These are phyloP conservation scores for Elongisporangium undulatum DNA, from an alignment of 352 stramenopile genomes.

Conservation along the genomic window DNA sequence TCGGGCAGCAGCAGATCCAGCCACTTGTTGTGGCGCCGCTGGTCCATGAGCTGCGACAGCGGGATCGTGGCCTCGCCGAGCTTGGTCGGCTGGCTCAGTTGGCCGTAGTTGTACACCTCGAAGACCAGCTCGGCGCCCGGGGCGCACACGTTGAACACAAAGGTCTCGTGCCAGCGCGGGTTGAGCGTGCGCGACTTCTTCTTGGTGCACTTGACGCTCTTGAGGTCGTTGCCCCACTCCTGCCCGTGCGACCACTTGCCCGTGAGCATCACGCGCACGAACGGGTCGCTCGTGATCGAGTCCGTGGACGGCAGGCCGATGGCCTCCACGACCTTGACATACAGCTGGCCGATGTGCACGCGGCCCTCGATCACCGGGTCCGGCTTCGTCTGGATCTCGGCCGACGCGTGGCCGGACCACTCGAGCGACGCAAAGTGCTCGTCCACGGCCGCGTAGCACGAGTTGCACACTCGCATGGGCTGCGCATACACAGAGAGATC, in stretches of 20 bases:
- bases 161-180: conserved; percentile 83
- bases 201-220: conserved; percentile 82
- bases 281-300: conserved; percentile 86
- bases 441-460: conserved; percentile 79
- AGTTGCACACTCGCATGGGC: conserved; percentile 86
- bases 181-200: conserved; percentile 86
- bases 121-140: conserved; percentile 77
- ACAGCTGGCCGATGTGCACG: conserved; percentile 81
- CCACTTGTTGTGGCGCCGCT: conserved; percentile 86
- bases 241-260: conserved; percentile 85
- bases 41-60: conserved; percentile 79
- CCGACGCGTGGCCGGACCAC: conserved; percentile 73
- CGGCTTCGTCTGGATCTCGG: conserved; percentile 63
- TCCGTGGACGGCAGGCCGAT: conserved; percentile 82
- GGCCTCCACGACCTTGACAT: conserved; percentile 83
- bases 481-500: conserved; percentile 14
- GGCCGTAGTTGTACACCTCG: conserved; percentile 84
- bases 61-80: conserved; percentile 74
- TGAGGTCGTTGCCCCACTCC: conserved; percentile 78
- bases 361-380: conserved; percentile 79
- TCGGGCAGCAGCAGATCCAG: conserved; percentile 74
- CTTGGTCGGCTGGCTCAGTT: conserved; percentile 79
- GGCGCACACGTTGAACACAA: conserved; percentile 86
- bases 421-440: conserved; percentile 82
- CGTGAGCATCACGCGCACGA: conserved; percentile 79